Evolutionary conservation across 2,329 filamentous ascomycete genomes (phyloP).

Genomic region (Alternaria infectoria): DNA sequence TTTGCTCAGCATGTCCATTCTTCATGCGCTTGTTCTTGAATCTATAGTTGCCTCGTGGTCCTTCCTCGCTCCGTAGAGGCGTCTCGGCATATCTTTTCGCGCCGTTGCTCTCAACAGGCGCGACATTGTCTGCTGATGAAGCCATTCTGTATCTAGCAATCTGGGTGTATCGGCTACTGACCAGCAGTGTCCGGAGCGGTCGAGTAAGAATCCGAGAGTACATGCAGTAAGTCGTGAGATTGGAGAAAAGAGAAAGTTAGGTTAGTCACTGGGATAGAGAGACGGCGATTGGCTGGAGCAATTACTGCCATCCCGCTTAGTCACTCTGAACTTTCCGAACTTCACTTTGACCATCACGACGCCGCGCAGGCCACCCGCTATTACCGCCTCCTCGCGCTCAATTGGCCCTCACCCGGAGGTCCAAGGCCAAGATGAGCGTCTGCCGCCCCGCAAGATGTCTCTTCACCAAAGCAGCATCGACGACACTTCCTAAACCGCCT

Average conservation of each 20-base stretch:
- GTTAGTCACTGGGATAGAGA: conserved; percentile 33
- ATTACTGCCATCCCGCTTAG: conserved; percentile 21
- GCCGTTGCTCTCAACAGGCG: conserved; percentile 41
- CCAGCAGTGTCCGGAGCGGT: conserved; percentile 34
- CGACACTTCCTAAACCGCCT: conserved; percentile 36
- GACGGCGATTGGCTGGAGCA: conserved; percentile 34
- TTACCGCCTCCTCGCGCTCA: conserved; percentile 16
- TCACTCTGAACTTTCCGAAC: conserved; percentile 32
- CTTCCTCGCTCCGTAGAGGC: conserved; percentile 42
- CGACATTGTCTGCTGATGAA: conserved; percentile 39
- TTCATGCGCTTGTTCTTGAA: conserved; percentile 58
- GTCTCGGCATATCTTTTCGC: conserved; percentile 43
- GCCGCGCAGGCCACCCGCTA: conserved; percentile 13
- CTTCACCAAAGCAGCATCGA: conserved; percentile 40
- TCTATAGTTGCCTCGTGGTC: conserved; percentile 42
- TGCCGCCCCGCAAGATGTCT: conserved; percentile 52
- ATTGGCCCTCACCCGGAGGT: conserved; percentile 27
- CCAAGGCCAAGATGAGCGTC: conserved; percentile 49
- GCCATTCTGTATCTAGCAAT: conserved; percentile 39
- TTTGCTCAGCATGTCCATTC: conserved; percentile 47
- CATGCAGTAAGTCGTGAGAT: conserved; percentile 25
- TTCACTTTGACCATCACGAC: conserved; percentile 21
- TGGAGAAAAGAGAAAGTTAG: conserved; percentile 29
- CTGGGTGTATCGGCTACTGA: conserved; percentile 19
- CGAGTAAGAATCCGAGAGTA: conserved; percentile 26